Percentiles rank a stretch among this genome's conserved stretches.
Evolutionary conservation across 2,329 filamentous ascomycete genomes (phyloP).

Genomic region (Fusarium compactum): DNA sequence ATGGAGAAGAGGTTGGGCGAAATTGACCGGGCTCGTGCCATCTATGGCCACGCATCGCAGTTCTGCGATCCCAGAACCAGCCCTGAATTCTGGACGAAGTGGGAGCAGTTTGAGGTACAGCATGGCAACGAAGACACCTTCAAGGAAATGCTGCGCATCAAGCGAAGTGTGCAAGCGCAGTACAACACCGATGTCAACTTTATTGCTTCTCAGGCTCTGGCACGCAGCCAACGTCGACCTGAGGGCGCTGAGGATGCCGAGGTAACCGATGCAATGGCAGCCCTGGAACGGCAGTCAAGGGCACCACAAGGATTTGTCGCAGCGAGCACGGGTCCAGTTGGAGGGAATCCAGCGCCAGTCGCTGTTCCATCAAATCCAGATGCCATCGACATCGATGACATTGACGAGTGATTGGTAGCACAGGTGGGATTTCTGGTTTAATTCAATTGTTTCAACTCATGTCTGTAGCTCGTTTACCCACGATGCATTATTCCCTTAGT

Average conservation of each 20-base stretch:
- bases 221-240: conserved; percentile 77
- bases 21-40: conserved; percentile 93
- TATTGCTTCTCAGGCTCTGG: conserved; percentile 94
- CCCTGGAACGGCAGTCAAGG: conserved; percentile 86
- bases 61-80: conserved; percentile 96
- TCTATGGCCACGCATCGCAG: conserved; percentile 96
- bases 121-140: conserved; percentile 99
- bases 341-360: conserved; percentile 55
- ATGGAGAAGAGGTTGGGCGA: conserved; percentile 94
- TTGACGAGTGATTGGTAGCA: conserved; percentile 67
- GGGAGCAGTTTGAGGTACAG: conserved; percentile 97
- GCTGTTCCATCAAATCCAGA: conserved; percentile 78
- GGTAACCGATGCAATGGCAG: conserved; percentile 85
- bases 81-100: conserved; percentile 92
- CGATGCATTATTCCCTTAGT: conserved; percentile 32
- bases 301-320: conserved; percentile 93
- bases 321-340: conserved; percentile 79
- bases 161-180: conserved; percentile 95
- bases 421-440: conserved; percentile 24
- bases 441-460: conserved; percentile 34
- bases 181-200: conserved; percentile 99
- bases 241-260: conserved; percentile 59
- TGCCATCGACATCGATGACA: conserved; percentile 82
- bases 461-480: conserved; percentile 35
- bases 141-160: conserved; percentile 98